Conservation (phyloP, 495 filamentous ascomycete genomes). For the Ramalina peruviana region DNA sequence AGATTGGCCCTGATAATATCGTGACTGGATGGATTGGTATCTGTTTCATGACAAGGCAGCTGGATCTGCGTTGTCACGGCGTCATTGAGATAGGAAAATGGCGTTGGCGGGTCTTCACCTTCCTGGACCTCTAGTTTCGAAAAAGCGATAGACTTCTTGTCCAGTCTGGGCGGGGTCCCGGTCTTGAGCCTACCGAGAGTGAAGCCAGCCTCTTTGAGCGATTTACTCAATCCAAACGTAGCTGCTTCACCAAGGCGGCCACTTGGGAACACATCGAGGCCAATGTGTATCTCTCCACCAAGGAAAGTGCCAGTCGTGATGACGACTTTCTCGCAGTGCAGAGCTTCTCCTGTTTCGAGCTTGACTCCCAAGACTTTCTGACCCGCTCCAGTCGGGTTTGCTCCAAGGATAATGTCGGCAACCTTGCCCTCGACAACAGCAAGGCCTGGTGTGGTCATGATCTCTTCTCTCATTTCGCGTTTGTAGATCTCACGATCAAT, state of each 20-base stretch:
- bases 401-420: constrained; percentile 65
- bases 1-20: constrained; percentile 76
- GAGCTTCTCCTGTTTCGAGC: constrained; percentile 76
- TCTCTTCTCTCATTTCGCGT: constrained; percentile 81
- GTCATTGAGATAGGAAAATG: constrained; percentile 84
- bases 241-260: constrained; percentile 91
- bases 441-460: constrained; percentile 59
- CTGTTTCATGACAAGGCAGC: constrained; percentile 66
- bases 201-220: constrained; percentile 79
- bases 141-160: constrained; percentile 73
- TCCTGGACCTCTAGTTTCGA: constrained; percentile 50
- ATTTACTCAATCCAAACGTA: constrained; percentile 87
- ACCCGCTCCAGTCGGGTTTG: constrained; percentile 37
- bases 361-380: constrained; percentile 68
- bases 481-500: constrained; percentile 88
- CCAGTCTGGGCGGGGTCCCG: constrained; percentile 81
- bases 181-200: constrained; percentile 86
- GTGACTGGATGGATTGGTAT: constrained; percentile 73
- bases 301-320: constrained; percentile 96
- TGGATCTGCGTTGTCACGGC: constrained; percentile 65
- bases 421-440: constrained; percentile 75
- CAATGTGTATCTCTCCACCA: constrained; percentile 94
- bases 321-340: constrained; percentile 67
- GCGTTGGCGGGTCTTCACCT: constrained; percentile 75
- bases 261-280: constrained; percentile 67